Percentiles rank a stretch among this genome's conserved stretches.
These are phyloP conservation scores for Aureobasidium lini DNA, from an alignment of 2,329 filamentous ascomycete species.

Conservation along the genomic window DNA sequence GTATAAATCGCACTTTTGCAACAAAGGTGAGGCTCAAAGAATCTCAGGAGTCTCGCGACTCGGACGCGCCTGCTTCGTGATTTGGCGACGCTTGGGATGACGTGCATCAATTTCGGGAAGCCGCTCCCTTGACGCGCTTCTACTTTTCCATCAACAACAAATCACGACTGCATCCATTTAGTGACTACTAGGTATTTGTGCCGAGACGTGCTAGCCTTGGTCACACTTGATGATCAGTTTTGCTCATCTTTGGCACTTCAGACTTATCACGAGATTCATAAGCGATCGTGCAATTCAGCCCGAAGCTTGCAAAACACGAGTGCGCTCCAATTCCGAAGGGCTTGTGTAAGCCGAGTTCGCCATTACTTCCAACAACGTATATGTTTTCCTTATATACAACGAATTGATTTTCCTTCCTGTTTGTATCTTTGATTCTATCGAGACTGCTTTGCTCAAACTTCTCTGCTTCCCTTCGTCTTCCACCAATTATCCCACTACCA, in stretches of 20 bases:
- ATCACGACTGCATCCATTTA: background rate
- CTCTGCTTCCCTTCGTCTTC: background rate
- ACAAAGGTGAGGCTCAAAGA: background rate
- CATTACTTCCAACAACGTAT: background rate
- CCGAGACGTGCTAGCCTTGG: background rate
- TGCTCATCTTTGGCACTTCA: background rate
- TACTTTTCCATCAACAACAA: background rate
- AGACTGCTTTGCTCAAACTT: background rate
- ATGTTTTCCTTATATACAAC: background rate
- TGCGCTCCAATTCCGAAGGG: constrained; percentile 12
- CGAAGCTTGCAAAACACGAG: constrained; percentile 5
- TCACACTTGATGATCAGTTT: background rate
- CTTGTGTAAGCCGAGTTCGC: constrained; percentile 5
- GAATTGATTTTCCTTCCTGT: background rate
- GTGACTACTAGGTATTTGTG: too few relatives aligned
- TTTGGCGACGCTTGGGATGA: background rate
- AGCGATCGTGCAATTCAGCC: constrained; percentile 1
- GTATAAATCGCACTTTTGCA: background rate
- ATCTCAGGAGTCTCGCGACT: background rate
- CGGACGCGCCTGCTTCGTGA: constrained; percentile 1
- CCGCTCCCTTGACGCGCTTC: background rate
- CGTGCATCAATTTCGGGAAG: constrained; percentile 3
- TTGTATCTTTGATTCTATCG: background rate
- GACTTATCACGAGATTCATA: background rate
- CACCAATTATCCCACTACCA: constrained; percentile 19